These are phyloP conservation scores for Sarocladium brachiariae DNA, from an alignment of 2,329 filamentous ascomycete genomes.

Conservation along the genomic window DNA sequence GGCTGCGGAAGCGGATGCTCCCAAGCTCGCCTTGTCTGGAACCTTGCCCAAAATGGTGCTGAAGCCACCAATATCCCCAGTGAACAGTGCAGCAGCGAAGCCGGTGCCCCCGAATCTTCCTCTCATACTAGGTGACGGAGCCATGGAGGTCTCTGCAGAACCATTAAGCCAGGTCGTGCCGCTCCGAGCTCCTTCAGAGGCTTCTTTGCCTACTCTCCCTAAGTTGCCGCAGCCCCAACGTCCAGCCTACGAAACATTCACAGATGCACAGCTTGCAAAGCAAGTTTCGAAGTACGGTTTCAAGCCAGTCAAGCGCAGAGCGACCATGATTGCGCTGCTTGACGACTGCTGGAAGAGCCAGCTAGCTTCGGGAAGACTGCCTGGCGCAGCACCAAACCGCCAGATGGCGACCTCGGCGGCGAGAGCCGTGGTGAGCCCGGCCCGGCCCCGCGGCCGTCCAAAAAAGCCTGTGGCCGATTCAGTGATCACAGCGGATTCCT, in stretches of 20 bases:
- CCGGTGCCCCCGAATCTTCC: neutral
- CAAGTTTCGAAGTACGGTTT: conserved; percentile 62
- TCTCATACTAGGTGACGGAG: neutral
- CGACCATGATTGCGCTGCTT: conserved; percentile 63
- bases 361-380: conserved; percentile 19
- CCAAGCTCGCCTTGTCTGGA: conserved; percentile 20
- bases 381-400: conserved; percentile 9
- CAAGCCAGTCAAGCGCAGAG: conserved; percentile 61
- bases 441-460: conserved; percentile 31
- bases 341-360: conserved; percentile 65
- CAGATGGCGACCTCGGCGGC: conserved; percentile 7
- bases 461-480: conserved; percentile 25
- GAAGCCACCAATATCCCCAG: neutral
- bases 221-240: conserved; percentile 14
- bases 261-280: conserved; percentile 54
- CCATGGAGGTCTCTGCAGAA: neutral
- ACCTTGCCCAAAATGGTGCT: conserved; percentile 13
- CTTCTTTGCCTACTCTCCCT: neutral
- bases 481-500: neutral
- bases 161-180: neutral
- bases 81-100: neutral
- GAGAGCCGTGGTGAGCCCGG: conserved; percentile 14
- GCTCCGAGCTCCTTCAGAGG: neutral
- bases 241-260: conserved; percentile 56
- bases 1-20: conserved; percentile 13